Conservation (phyloP, 2,329 filamentous ascomycete genomes). For the Aspergillus sp. region DNA sequence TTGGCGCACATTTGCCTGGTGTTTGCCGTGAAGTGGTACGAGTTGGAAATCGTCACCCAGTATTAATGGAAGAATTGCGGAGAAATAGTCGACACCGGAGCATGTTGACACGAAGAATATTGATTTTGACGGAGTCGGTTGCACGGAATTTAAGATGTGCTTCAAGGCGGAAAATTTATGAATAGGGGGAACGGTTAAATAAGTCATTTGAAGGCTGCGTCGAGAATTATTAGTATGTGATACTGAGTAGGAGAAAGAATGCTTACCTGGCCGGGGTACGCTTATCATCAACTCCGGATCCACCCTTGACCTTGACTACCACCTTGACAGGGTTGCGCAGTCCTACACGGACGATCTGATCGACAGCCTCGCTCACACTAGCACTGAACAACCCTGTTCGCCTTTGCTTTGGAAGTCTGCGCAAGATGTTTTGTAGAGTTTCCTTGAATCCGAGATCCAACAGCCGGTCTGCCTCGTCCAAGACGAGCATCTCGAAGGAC, state of each 20-base stretch:
- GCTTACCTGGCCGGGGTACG: constrained; percentile 73
- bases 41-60: constrained; percentile 68
- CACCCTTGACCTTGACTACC: constrained; percentile 84
- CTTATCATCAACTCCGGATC: constrained; percentile 73
- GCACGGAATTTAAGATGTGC: constrained; percentile 66
- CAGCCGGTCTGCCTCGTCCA: constrained; percentile 92
- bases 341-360: constrained; percentile 88
- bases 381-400: constrained; percentile 93
- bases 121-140: constrained; percentile 75
- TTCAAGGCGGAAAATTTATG: constrained; percentile 77
- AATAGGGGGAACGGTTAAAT: constrained; percentile 70
- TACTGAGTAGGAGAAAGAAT: background rate
- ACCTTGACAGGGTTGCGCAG: constrained; percentile 93
- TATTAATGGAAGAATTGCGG: constrained; percentile 72
- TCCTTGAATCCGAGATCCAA: constrained; percentile 93
- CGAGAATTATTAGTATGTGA: constrained; percentile 23
- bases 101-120: constrained; percentile 95
- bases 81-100: constrained; percentile 91
- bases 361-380: constrained; percentile 91
- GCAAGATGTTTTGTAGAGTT: constrained; percentile 81
- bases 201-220: constrained; percentile 78
- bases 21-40: constrained; percentile 87
- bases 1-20: constrained; percentile 80
- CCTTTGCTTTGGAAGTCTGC: constrained; percentile 84
- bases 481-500: constrained; percentile 85